Conservation (phyloP, 768 basidiomycete genomes). For the Pisolithus orientalis region DNA sequence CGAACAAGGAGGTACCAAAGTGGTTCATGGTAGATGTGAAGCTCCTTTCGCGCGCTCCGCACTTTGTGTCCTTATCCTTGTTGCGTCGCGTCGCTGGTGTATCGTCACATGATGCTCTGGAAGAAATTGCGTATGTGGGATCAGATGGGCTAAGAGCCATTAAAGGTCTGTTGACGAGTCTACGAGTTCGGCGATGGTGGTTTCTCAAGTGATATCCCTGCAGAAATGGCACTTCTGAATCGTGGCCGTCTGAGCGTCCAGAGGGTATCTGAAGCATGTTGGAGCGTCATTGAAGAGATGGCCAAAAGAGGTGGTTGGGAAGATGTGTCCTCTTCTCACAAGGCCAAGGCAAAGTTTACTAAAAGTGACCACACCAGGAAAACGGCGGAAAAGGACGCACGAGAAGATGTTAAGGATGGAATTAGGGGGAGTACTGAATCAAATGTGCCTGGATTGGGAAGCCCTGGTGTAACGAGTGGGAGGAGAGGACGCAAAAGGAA, state of each 20-base stretch:
- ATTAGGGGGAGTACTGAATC: constrained; percentile 3
- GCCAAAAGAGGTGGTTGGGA: constrained; percentile 81
- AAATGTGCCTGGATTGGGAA: background rate
- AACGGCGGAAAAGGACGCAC: background rate
- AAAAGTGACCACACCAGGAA: background rate
- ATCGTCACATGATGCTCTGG: constrained; percentile 34
- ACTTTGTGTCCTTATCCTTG: constrained; percentile 77
- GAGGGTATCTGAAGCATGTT: constrained; percentile 61
- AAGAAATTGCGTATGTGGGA: constrained; percentile 62
- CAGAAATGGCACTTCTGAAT: constrained; percentile 75
- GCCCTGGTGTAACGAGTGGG: background rate
- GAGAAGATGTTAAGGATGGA: background rate
- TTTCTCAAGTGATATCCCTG: constrained; percentile 11
- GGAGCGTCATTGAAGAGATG: constrained; percentile 51
- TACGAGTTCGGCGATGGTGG: background rate
- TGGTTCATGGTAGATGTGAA: constrained; percentile 92
- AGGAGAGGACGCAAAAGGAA: constrained; percentile 21
- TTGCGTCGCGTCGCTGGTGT: constrained; percentile 56
- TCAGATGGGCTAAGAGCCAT: constrained; percentile 54
- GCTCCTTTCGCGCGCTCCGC: constrained; percentile 54
- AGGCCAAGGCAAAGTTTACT: constrained; percentile 5
- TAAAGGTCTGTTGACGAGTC: constrained; percentile 38
- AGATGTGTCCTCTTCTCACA: constrained; percentile 35
- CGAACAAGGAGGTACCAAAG: constrained; percentile 64
- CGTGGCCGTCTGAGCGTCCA: constrained; percentile 87